These are phyloP conservation scores for Posidonia australis DNA, from an alignment of 106 monocot genomes.

Conservation along the genomic window DNA sequence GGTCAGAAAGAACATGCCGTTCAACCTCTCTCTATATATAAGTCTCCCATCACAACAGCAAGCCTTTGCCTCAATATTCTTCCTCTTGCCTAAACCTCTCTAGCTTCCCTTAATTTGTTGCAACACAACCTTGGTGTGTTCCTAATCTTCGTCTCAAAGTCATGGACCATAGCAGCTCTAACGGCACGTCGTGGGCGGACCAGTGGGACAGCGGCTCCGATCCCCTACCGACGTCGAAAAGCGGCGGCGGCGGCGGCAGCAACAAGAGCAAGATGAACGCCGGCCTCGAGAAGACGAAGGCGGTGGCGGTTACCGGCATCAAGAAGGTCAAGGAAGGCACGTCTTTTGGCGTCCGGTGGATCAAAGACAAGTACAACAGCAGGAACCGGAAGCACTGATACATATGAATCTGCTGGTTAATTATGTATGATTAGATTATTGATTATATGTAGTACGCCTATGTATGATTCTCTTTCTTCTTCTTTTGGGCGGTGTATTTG, in stretches of 20 bases:
- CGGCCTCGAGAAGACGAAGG: constrained; percentile 61
- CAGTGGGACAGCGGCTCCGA: constrained; percentile 75
- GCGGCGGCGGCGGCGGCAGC: constrained; percentile 9
- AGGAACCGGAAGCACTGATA: constrained; percentile 24
- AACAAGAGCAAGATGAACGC: constrained; percentile 34
- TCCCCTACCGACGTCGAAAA: constrained; percentile 13
- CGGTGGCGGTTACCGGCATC: constrained; percentile 33
- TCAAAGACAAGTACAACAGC: constrained; percentile 72
- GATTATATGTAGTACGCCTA: too few species aligned
- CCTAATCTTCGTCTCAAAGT: too few species aligned
- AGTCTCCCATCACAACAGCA: too few species aligned
- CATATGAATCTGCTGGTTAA: background rate
- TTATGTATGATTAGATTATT: too few species aligned
- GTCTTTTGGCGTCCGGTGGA: constrained; percentile 42
- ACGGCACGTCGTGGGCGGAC: constrained; percentile 80
- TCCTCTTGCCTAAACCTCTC: too few species aligned
- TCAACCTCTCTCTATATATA: too few species aligned
- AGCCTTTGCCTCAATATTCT: too few species aligned
- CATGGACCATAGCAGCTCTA: constrained; percentile 28
- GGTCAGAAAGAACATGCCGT: too few species aligned
- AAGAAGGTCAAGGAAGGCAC: constrained; percentile 67
- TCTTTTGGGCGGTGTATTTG: too few species aligned
- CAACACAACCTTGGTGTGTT: too few species aligned
- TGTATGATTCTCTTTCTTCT: too few species aligned
- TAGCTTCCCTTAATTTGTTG: too few species aligned